These are phyloP conservation scores for Neofusicoccum sp. DNA, from an alignment of 2,329 filamentous ascomycete species.

Conservation along the genomic window DNA sequence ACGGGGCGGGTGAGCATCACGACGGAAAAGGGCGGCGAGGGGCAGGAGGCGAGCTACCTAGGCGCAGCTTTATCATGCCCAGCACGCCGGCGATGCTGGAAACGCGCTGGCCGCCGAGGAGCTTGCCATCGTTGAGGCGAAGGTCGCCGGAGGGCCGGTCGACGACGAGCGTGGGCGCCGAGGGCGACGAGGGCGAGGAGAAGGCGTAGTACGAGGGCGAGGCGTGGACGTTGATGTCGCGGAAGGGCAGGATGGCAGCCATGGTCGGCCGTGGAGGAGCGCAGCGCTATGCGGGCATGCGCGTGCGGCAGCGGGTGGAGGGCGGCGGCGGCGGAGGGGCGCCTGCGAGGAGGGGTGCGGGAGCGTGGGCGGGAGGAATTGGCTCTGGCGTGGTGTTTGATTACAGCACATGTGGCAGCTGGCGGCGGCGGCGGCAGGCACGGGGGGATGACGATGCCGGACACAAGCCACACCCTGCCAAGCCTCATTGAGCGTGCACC, in stretches of 20 bases:
- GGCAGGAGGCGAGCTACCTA: constrained; percentile 59
- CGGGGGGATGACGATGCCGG: constrained; percentile 11
- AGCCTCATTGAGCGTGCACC: constrained; percentile 14
- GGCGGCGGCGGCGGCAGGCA: constrained; percentile 2
- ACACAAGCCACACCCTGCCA: constrained; percentile 18
- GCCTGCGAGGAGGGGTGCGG: constrained; percentile 9
- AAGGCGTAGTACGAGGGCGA: constrained; percentile 93
- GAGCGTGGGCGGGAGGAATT: constrained; percentile 1
- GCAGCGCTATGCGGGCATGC: not conserved
- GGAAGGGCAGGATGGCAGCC: constrained; percentile 67
- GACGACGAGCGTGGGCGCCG: constrained; percentile 81
- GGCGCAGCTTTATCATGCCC: constrained; percentile 86
- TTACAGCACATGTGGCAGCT: constrained; percentile 7
- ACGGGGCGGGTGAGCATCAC: constrained; percentile 7
- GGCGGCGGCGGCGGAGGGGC: not conserved
- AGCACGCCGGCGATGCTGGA: constrained; percentile 94
- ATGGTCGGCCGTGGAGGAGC: constrained; percentile 32
- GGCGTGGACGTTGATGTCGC: constrained; percentile 95
- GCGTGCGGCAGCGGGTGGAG: not conserved
- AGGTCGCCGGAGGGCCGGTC: constrained; percentile 92
- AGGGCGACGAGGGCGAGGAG: constrained; percentile 88
- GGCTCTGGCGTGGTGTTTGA: constrained; percentile 4
- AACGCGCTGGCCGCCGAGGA: constrained; percentile 76
- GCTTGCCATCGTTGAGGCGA: constrained; percentile 74
- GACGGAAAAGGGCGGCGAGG: not conserved